These are phyloP conservation scores for Hypoxylon perforatum DNA, from an alignment of 495 filamentous ascomycete genomes.

Conservation along the genomic window DNA sequence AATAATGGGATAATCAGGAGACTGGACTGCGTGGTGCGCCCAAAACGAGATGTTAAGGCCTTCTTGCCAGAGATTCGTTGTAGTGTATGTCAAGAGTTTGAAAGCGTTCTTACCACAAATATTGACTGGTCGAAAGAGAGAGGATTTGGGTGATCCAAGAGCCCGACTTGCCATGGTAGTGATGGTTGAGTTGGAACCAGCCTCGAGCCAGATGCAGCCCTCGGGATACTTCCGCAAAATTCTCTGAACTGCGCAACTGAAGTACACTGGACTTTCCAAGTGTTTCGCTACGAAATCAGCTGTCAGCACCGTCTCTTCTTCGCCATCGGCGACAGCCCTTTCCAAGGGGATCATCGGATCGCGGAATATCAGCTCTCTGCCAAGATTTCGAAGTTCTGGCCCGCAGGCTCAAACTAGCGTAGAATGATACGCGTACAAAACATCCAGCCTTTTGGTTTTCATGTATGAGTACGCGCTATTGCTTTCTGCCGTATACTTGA, in stretches of 20 bases:
- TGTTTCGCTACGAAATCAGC: slow-evolving; percentile 54
- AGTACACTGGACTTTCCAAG: slow-evolving; percentile 63
- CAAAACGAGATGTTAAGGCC: slow-evolving; percentile 58
- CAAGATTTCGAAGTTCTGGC: too few relatives aligned
- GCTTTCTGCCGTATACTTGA: slow-evolving; percentile 22
- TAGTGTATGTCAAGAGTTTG: slow-evolving; percentile 52
- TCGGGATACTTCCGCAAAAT: slow-evolving; percentile 48
- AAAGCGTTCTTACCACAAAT: slow-evolving; percentile 50
- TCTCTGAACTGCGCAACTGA: slow-evolving; percentile 58
- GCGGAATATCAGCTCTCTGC: slow-evolving; percentile 40
- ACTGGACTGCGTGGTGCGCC: slow-evolving; percentile 56
- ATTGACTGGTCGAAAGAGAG: slow-evolving; percentile 57
- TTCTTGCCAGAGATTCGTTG: slow-evolving; percentile 58
- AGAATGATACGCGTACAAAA: slow-evolving; percentile 66
- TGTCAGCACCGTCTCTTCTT: slow-evolving; percentile 4
- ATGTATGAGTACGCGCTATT: slow-evolving; percentile 45
- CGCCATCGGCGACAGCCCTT: slow-evolving; percentile 27
- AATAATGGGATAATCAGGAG: slow-evolving; percentile 39
- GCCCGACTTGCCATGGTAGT: slow-evolving; percentile 57
- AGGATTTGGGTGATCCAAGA: slow-evolving; percentile 6
- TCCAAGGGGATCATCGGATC: slow-evolving; percentile 30
- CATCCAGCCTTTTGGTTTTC: slow-evolving; percentile 50
- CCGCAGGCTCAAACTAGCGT: too few relatives aligned
- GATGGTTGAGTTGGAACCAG: slow-evolving; percentile 61
- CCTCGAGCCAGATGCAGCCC: slow-evolving; percentile 62